Base-by-base conservation (phyloP, 768 basidiomycete species). In the Russula olivacea region DNA sequence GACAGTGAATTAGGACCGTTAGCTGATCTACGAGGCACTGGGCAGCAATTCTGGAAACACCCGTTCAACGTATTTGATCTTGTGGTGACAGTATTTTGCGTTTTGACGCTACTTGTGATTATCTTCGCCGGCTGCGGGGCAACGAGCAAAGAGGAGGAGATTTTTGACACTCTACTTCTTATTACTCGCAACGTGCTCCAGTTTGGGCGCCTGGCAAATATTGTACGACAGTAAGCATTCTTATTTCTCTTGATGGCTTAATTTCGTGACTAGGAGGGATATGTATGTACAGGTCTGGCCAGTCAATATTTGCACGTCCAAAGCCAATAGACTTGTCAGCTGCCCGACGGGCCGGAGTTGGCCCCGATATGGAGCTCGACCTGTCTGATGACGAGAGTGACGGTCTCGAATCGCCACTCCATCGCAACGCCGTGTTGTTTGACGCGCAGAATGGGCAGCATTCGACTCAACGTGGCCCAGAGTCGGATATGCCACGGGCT, bases 41-140 rank as follows among this genome's bases (percentile, higher is more conserved):
- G 58, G 45, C 72, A 95, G 93, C 90, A 93, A 92, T 97, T 97
- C 78, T 95, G 92, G 92, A 89, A 84, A 72, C 91, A 91, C n/a
- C 86, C 87, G 12, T 93, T 92, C 76, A 98, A 98, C 72, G 77
- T 91, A 36, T 79, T 95, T 69, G 95, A 98, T 72, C 80, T 97
- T 17, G 82, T 90, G 55, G 80, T 99, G 49, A 98, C 97, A 2
- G 67, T 83, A 32, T 91, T 99, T 76, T 98, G 96, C 71, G 87
- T 84, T 4, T 72, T 98, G 61, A 99, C 97, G 7, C 76, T 99
- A 52, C 79, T 95, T 36, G 84, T 98, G 21, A 84, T 98, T 52
- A 84, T 89, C 58, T 91, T 93, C 72, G 87, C 89, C n/a, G 86
- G 88, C 55, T 93, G 93, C 72, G 88, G 87, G 25, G 71, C 83